Percentiles rank a stretch among this genome's conserved stretches.
Evolutionary conservation across 352 stramenopile genomes (phyloP).

Genomic region (Phytopythium oedochilum): DNA sequence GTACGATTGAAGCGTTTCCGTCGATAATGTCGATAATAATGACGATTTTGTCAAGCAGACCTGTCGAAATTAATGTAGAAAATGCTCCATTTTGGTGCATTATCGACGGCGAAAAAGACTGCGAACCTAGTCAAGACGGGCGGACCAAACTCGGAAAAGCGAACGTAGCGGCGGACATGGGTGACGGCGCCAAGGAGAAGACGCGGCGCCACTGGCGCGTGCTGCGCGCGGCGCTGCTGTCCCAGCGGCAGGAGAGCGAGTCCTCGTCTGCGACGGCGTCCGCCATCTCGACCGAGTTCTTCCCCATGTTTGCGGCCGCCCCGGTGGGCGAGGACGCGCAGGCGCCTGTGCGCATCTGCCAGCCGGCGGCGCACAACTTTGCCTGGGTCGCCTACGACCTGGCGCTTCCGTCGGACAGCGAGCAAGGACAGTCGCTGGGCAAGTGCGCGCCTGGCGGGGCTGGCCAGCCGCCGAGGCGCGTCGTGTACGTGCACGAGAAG

Average conservation of each 20-base stretch:
- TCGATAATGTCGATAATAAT: background rate
- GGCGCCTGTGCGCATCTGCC: conserved; percentile 3
- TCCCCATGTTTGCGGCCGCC: conserved; percentile 28
- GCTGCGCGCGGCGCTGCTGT: conserved; percentile 55
- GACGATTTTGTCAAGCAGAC: too few species aligned
- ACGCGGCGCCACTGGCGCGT: conserved; percentile 65
- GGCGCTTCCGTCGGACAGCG: conserved; percentile 6
- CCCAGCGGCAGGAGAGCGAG: conserved; percentile 15
- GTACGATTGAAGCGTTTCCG: conserved; percentile 3
- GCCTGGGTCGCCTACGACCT: conserved; percentile 46
- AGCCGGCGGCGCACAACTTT: conserved; percentile 25
- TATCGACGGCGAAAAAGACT: background rate
- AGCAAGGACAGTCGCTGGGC: background rate
- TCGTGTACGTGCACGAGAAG: conserved; percentile 68
- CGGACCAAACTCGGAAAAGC: background rate
- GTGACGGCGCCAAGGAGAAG: conserved; percentile 15
- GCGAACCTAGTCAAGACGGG: too few species aligned
- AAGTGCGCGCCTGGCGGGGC: background rate
- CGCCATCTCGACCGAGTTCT: conserved; percentile 60
- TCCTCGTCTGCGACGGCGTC: conserved; percentile 34
- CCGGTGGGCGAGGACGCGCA: conserved; percentile 7
- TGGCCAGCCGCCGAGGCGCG: background rate
- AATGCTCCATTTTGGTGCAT: too few species aligned
- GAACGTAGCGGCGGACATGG: background rate
- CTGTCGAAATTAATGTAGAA: too few species aligned